These are phyloP conservation scores for Blastomyces emzantsi DNA, from an alignment of 2,329 filamentous ascomycete species.

Conservation along the genomic window DNA sequence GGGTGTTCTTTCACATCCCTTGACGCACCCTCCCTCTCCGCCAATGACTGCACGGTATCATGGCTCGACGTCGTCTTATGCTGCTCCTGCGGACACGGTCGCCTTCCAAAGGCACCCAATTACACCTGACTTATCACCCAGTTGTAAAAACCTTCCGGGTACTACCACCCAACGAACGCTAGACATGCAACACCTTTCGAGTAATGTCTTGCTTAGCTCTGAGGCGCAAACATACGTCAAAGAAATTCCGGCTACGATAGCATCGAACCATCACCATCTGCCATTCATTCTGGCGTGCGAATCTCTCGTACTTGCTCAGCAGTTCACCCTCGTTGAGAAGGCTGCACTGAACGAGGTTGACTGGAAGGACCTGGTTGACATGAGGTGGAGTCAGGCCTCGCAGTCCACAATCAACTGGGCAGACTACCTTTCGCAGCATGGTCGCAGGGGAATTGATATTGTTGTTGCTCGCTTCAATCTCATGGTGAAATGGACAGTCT, in stretches of 20 bases:
- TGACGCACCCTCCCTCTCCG: slow-evolving; percentile 40
- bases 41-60: slow-evolving; percentile 37
- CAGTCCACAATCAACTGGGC: slow-evolving; percentile 51
- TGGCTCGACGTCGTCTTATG: slow-evolving; percentile 27
- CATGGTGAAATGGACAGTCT: slow-evolving; percentile 57
- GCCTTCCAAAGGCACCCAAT: slow-evolving; percentile 30
- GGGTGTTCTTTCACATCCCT: slow-evolving; percentile 37
- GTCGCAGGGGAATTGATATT: slow-evolving; percentile 52
- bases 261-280: slow-evolving; percentile 38
- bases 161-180: slow-evolving; percentile 16
- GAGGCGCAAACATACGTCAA: slow-evolving; percentile 19
- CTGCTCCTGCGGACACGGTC: slow-evolving; percentile 24
- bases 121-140: slow-evolving; percentile 36
- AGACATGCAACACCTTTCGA: slow-evolving; percentile 25
- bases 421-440: slow-evolving; percentile 48
- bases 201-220: slow-evolving; percentile 28
- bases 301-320: slow-evolving; percentile 52
- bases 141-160: slow-evolving; percentile 17
- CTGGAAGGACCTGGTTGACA: slow-evolving; percentile 57
- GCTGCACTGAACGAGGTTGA: slow-evolving; percentile 57
- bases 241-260: not conserved
- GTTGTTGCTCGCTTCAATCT: slow-evolving; percentile 59
- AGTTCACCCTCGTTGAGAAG: slow-evolving; percentile 57
- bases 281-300: slow-evolving; percentile 57
- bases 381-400: slow-evolving; percentile 52